Percentiles rank a stretch among this genome's conserved stretches.
These are phyloP conservation scores for Chaetomium tenue DNA, from an alignment of 495 filamentous ascomycete genomes.

Conservation along the genomic window DNA sequence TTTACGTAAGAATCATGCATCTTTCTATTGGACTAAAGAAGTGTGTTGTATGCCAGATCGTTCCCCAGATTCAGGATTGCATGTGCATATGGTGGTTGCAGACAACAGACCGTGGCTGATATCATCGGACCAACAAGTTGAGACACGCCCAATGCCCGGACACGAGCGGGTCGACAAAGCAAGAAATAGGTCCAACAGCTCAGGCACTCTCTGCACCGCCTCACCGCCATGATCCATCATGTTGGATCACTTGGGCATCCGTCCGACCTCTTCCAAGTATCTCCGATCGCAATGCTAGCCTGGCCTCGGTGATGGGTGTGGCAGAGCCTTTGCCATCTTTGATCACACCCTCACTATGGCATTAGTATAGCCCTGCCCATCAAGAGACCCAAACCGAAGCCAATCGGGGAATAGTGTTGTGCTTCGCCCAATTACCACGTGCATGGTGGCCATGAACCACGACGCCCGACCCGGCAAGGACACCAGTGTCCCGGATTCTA, in stretches of 20 bases:
- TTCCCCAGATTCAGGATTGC: constrained; percentile 6
- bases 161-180: not conserved
- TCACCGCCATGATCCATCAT: not conserved
- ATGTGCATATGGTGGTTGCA: not conserved
- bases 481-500: not conserved
- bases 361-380: not conserved
- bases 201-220: not conserved
- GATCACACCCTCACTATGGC: not conserved
- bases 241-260: not conserved
- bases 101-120: constrained; percentile 2
- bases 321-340: not conserved
- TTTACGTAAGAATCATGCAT: constrained; percentile 7
- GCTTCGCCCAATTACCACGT: not conserved
- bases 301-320: not conserved
- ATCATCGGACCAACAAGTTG: not conserved
- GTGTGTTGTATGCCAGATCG: not conserved
- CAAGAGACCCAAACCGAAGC: not conserved
- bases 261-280: not conserved
- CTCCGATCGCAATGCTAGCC: not conserved
- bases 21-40: not conserved
- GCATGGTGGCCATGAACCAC: not conserved
- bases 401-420: not conserved
- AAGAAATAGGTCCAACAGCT: not conserved
- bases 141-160: not conserved
- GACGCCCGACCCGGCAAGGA: not conserved